Conservation (phyloP, 106 monocot species). For the Dioscorea dumetorum region DNA sequence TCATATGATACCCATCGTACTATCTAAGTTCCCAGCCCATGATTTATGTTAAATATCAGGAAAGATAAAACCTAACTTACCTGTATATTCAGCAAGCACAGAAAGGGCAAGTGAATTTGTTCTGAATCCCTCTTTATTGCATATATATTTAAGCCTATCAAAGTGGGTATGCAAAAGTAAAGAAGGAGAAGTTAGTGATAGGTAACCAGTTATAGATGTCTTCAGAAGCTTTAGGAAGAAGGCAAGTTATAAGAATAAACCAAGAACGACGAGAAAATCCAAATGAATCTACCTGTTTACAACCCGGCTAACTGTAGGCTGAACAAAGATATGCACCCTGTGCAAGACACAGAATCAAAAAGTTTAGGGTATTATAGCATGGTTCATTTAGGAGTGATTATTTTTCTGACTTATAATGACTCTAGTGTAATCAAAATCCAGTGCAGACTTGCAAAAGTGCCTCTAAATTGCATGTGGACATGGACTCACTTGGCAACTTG, state of each 20-base stretch:
- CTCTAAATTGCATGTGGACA: background rate
- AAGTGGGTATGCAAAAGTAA: too few relatives aligned
- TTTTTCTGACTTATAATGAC: too few relatives aligned
- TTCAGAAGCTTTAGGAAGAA: too few relatives aligned
- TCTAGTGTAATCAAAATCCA: too few relatives aligned
- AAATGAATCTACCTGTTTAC: constrained; percentile 72
- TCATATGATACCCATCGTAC: too few relatives aligned
- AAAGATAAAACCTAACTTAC: constrained; percentile 27
- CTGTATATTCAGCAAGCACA: constrained; percentile 80
- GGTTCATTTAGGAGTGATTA: too few relatives aligned
- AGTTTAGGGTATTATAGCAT: background rate
- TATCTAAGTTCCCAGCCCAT: too few relatives aligned
- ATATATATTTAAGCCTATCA: constrained; percentile 84
- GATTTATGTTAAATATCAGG: too few relatives aligned
- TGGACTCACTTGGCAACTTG: constrained; percentile 89
- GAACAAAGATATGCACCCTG: constrained; percentile 89
- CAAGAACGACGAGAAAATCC: background rate
- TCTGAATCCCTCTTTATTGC: constrained; percentile 71
- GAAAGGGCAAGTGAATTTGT: constrained; percentile 75
- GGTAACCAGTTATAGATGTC: too few relatives aligned
- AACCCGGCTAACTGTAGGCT: constrained; percentile 79
- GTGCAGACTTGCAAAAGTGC: too few relatives aligned
- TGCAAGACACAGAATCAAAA: constrained; percentile 11
- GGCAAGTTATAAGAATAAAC: background rate
- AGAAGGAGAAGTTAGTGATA: too few relatives aligned